Evolutionary conservation across 1,284 basidiomycete genomes (phyloP).

Genomic region (Vanrija pseudolonga): DNA sequence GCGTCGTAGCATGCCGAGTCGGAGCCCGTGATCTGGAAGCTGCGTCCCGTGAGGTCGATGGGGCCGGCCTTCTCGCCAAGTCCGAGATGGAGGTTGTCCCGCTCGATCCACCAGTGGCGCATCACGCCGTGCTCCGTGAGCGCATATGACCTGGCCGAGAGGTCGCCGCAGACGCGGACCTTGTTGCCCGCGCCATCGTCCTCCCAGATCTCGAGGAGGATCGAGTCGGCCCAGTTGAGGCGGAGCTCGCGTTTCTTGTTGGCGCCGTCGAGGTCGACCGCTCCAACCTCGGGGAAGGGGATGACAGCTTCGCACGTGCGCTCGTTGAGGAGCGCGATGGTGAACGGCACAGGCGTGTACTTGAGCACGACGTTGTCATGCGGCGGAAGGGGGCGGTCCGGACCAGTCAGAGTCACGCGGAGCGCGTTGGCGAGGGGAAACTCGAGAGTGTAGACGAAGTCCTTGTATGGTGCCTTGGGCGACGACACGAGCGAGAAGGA

Average conservation of each 20-base stretch:
- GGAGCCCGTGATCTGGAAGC: slow-evolving; percentile 41
- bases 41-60: slow-evolving; percentile 42
- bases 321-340: slow-evolving; percentile 20
- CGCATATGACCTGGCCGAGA: slow-evolving; percentile 46
- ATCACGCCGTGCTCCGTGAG: slow-evolving; percentile 46
- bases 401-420: slow-evolving; percentile 41
- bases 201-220: slow-evolving; percentile 37
- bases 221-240: slow-evolving; percentile 30
- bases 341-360: slow-evolving; percentile 25
- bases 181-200: slow-evolving; percentile 23
- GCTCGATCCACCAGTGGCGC: slow-evolving; percentile 36
- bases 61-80: slow-evolving; percentile 51
- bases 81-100: slow-evolving; percentile 45
- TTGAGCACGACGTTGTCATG: slow-evolving; percentile 47
- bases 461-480: slow-evolving; percentile 19
- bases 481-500: slow-evolving; percentile 27
- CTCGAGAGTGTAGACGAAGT: slow-evolving; percentile 41
- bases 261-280: slow-evolving; percentile 19
- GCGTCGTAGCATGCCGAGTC: slow-evolving; percentile 51
- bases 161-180: slow-evolving; percentile 39
- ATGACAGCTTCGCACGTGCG: slow-evolving; percentile 23
- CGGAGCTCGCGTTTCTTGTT: slow-evolving; percentile 26
- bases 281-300: slow-evolving; percentile 25
- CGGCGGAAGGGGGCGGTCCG: slow-evolving; percentile 43
- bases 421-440: slow-evolving; percentile 42